phyloP scores from a whole-genome alignment of 1,284 basidiomycete species.

The Taiwanofungus camphoratus region DNA sequence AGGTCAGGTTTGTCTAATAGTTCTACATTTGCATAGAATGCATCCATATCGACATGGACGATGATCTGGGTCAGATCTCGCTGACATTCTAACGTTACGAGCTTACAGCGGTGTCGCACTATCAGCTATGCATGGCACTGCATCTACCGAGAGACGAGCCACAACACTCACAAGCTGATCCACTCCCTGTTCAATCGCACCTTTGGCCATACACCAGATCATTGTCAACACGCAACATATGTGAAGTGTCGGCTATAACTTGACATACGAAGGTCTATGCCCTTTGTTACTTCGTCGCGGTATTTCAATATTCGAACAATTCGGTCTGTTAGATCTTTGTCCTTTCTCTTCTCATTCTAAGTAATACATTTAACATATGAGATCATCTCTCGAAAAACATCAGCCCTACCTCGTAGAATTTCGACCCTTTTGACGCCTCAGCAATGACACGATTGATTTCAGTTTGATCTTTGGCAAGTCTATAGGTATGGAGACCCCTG shows the following conservation, averaged over 20 bases:
- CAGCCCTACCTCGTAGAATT: constrained; percentile 69
- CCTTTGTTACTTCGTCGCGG: constrained; percentile 55
- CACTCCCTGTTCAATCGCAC: constrained; percentile 44
- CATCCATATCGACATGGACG: constrained; percentile 86
- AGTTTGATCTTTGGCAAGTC: constrained; percentile 70
- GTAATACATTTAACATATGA: not conserved
- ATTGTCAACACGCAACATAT: too few species aligned
- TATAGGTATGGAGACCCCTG: constrained; percentile 22
- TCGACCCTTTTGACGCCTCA: constrained; percentile 77
- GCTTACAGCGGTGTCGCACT: constrained; percentile 44
- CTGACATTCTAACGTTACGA: constrained; percentile 69
- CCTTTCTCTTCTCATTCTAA: constrained; percentile 80
- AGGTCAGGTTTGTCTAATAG: constrained; percentile 76
- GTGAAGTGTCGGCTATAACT: too few species aligned
- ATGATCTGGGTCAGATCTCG: constrained; percentile 82
- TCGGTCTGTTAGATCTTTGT: constrained; percentile 71
- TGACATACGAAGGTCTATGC: constrained; percentile 54
- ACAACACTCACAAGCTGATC: constrained; percentile 42
- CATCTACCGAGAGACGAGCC: too few species aligned
- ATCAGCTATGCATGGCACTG: too few species aligned
- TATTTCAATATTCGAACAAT: constrained; percentile 62
- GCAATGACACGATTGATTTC: constrained; percentile 78
- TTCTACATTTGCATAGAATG: constrained; percentile 72
- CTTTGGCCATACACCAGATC: constrained; percentile 26
- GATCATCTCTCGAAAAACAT: not conserved